Percentiles rank a stretch among this genome's conserved stretches.
Evolutionary conservation across 192 early-diverging fungal genomes (phyloP).

Genomic region (Lobosporangium transversale): DNA sequence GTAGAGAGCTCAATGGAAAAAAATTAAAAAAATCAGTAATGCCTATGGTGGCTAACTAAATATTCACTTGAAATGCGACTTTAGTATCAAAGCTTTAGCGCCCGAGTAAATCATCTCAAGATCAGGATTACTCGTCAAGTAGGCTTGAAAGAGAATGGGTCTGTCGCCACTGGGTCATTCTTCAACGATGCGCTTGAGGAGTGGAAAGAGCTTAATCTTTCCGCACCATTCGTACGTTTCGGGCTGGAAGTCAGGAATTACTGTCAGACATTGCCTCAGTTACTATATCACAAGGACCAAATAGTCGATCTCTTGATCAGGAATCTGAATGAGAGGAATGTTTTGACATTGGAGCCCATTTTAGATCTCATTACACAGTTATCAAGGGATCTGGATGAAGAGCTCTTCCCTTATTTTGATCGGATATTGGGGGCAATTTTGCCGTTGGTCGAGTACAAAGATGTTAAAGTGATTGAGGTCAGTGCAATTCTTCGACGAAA

Average conservation of each 20-base stretch:
- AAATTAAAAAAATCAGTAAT: too few species aligned
- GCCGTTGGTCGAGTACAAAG: constrained; percentile 71
- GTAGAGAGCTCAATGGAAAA: constrained; percentile 52
- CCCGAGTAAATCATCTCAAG: constrained; percentile 80
- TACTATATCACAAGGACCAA: constrained; percentile 89
- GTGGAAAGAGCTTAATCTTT: constrained; percentile 94
- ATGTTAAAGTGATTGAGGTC: constrained; percentile 84
- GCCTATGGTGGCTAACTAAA: background rate
- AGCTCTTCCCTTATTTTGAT: constrained; percentile 84
- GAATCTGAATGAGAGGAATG: constrained; percentile 69
- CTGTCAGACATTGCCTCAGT: constrained; percentile 81
- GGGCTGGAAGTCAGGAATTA: constrained; percentile 69
- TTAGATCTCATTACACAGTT: constrained; percentile 85
- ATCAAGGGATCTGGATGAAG: constrained; percentile 91
- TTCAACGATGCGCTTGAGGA: constrained; percentile 84
- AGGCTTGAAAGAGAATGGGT: constrained; percentile 61
- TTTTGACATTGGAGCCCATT: constrained; percentile 80
- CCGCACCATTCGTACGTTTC: constrained; percentile 82
- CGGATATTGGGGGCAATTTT: constrained; percentile 71
- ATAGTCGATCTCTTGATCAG: constrained; percentile 75
- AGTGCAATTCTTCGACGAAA: too few species aligned
- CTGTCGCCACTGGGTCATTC: constrained; percentile 75
- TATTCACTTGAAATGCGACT: background rate
- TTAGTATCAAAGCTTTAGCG: constrained; percentile 84
- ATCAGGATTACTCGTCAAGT: constrained; percentile 81